Conservation (phyloP, 1,139 yeast genomes). For the Hyphopichia burtonii region DNA sequence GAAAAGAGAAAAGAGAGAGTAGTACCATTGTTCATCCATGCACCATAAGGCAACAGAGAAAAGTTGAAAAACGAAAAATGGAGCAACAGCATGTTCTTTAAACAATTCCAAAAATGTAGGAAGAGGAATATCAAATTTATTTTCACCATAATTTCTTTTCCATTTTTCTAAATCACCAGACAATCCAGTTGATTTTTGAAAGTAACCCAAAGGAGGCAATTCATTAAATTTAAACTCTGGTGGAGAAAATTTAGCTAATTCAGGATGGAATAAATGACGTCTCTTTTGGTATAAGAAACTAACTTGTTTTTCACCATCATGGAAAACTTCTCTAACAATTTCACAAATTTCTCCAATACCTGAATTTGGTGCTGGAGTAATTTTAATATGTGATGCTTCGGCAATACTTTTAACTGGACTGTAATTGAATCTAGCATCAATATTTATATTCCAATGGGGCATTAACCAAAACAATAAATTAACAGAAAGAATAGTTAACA, state of each 20-base stretch:
- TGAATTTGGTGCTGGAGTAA: conserved; percentile 80
- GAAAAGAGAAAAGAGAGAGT: conserved; percentile 84
- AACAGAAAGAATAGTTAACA: conserved; percentile 68
- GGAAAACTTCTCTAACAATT: conserved; percentile 56
- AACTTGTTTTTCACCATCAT: conserved; percentile 60
- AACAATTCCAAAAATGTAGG: conserved; percentile 90
- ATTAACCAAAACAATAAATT: conserved; percentile 80
- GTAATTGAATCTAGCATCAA: conserved; percentile 74
- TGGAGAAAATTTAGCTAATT: conserved; percentile 62
- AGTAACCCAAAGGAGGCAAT: conserved; percentile 53
- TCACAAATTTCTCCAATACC: conserved; percentile 82
- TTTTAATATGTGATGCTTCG: conserved; percentile 69
- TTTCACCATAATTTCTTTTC: conserved; percentile 71
- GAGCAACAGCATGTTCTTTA: conserved; percentile 98
- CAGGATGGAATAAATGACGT: conserved; percentile 70
- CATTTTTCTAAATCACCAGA: conserved; percentile 55
- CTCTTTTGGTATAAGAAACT: conserved; percentile 91
- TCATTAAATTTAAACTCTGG: conserved; percentile 78
- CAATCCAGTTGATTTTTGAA: conserved; percentile 66
- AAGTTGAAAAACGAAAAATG: conserved; percentile 93
- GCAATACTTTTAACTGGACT: conserved; percentile 46
- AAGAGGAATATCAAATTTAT: conserved; percentile 89
- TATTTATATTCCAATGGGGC: conserved; percentile 91
- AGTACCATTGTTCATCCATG: conserved; percentile 97
- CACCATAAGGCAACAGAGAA: conserved; percentile 96